A percentile compares a stretch with the other conserved stretches of the same genome.
phyloP scores from a whole-genome alignment of 2,329 filamentous ascomycete species.

The Fusarium verrucosum region DNA sequence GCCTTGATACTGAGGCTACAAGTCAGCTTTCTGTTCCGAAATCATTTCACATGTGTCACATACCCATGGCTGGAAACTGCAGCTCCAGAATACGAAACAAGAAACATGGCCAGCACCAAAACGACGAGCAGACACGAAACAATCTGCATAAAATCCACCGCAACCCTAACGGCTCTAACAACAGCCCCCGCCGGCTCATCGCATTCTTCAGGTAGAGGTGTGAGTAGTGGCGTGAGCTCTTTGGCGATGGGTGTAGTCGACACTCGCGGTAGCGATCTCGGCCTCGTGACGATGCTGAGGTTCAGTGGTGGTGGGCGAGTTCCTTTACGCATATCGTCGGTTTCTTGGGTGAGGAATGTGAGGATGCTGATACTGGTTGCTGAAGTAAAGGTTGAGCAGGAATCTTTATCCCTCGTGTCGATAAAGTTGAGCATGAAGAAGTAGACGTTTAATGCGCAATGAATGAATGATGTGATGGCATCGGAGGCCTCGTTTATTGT shows the following conservation, averaged over 20 bases:
- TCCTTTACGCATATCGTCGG: conserved; percentile 44
- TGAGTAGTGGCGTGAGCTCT: conserved; percentile 39
- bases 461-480: not conserved
- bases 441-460: not conserved
- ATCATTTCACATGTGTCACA: conserved; percentile 1
- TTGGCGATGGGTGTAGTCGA: conserved; percentile 37
- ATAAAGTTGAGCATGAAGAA: conserved; percentile 33
- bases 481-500: conserved; percentile 13
- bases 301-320: conserved; percentile 48
- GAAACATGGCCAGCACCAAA: conserved; percentile 48
- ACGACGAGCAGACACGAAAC: conserved; percentile 46
- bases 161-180: conserved; percentile 43
- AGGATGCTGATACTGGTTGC: conserved; percentile 29
- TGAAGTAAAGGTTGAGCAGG: conserved; percentile 22
- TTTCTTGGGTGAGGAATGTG: conserved; percentile 11
- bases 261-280: conserved; percentile 37
- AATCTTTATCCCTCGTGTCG: conserved; percentile 24
- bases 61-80: conserved; percentile 37
- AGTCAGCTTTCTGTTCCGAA: conserved; percentile 2
- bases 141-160: conserved; percentile 46
- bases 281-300: conserved; percentile 44
- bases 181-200: conserved; percentile 39
- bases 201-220: conserved; percentile 38
- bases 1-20: conserved; percentile 37
- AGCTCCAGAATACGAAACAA: conserved; percentile 42